Evolutionary conservation across 441 rosid species (phyloP), one percentile per base, ranked within the genome.

Genomic region (Cnidoscolus chayamansa): DNA sequence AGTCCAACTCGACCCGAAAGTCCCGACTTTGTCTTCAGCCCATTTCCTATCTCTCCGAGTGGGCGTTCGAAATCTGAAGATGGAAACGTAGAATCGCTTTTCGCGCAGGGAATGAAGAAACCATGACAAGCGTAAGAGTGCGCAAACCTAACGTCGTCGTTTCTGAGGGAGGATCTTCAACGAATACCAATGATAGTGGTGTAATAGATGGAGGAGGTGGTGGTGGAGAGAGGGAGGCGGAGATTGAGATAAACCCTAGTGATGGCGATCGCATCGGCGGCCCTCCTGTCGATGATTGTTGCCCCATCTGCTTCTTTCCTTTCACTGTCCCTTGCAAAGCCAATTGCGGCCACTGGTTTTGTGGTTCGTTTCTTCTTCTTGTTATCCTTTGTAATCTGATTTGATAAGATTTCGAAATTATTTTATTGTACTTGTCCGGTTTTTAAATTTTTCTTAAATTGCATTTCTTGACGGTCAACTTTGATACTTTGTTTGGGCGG

Each of bases 341-440:
- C 65, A 89, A 88, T 78, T 93, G 97, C 87, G 86, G 93, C 65
- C 98, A 93, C 74, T 93, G 98, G 98, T 93, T 86, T 76, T 93
- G 98, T 82, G 97, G 98, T 93, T 67, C 92, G 88, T 63, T 65
- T n/a, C 67, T 58, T 57, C 32, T 50, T 73, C 50, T 31, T 50
- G 17, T 16, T 49, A 2, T 58, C 0, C 32, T 35, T 17, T 16
- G 35, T 53, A 35, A 15, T 40, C 7, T 19, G 37, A 9, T 40
- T 58, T 32, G 35, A 15, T 63, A 15, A 37, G 47, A 4, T 16
- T 63, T 15, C 2, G 16, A 7, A 40, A 31, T 63, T 54, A 9
- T 60, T 40, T 40, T 40, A 5, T 35, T 35, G 5, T 35, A 35
- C 5, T 35, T 4, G 40, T 35, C 45, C 2, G 10, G 32, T 30